Base-by-base conservation (phyloP, 495 filamentous ascomycete genomes). In the Penicillium pulvis region DNA sequence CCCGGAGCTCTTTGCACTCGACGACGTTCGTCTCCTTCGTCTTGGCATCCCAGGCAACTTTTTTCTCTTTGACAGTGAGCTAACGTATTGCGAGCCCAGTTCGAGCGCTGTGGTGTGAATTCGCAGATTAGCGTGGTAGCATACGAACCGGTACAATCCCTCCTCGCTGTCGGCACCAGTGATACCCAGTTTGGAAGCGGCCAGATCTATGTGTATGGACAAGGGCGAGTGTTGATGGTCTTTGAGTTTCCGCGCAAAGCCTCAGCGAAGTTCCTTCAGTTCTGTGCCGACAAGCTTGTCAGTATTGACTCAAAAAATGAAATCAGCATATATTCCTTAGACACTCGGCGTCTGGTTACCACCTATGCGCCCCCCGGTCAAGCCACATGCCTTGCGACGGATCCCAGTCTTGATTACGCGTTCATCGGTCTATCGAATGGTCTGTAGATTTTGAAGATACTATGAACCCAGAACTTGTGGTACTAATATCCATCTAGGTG, bases 141-240 rank as follows among this genome's bases (percentile, higher is more conserved):
- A 61, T 97, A 95, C 78, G 92, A 97, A 59, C 93, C 94, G 6
- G 80, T 95, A 23, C 94, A 98, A 70, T 96, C 92, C 19, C 86
- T 98, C 30, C 79, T 98, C 31, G 94, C 92, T n/a, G 83, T 98
- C 47, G 94, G 92, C 26, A 98, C 95, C 48, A 87, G 84, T 69
- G 89, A 90, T 72, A 89, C 89, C 36, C 81, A 87, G 60, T 92
- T 84, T 57, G 89, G 90, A 53, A 83, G 82, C 41, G 90, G 90
- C 20, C 85, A 90, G 71, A 92, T 98, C 69, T 94, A 94, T 73
- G 79, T 98, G 63, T 97, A 94, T 66, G 94, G 94, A 14, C 89
- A 91, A 73, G 83, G 80, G 39, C 87, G 94, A 26, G 87, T 97
- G 48, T 80, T 84, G 44, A 88, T 89, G 59, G 81, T 85, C 36